phyloP scores from a whole-genome alignment of 805 yeast species.

The Candida xiaguanensis region DNA sequence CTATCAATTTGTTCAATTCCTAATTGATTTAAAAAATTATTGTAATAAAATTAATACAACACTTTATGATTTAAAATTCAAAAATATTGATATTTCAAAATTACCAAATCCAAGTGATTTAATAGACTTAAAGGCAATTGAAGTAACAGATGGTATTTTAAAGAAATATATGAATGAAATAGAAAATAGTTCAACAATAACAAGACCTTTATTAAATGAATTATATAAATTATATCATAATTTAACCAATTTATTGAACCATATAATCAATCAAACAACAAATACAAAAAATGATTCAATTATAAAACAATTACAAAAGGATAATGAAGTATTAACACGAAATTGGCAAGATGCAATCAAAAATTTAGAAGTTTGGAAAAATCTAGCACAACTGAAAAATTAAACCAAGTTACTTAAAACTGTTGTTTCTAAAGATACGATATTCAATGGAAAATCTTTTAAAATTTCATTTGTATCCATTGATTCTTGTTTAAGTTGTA shows the following conservation, averaged over 20 bases:
- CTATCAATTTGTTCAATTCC: slow-evolving; percentile 29
- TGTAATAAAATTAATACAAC: slow-evolving; percentile 17
- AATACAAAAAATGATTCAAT: slow-evolving; percentile 6
- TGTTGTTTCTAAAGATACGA: slow-evolving; percentile 31
- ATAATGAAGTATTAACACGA: slow-evolving; percentile 26
- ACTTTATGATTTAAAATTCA: slow-evolving; percentile 1
- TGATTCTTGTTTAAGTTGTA: slow-evolving; percentile 16
- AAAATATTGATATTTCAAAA: not conserved
- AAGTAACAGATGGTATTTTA: slow-evolving; percentile 12
- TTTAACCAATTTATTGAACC: slow-evolving; percentile 14
- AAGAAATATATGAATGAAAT: slow-evolving; percentile 25
- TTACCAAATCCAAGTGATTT: slow-evolving; percentile 30
- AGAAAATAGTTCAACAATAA: slow-evolving; percentile 31
- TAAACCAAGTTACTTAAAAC: slow-evolving; percentile 16
- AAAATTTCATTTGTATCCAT: slow-evolving; percentile 14
- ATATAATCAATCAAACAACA: slow-evolving; percentile 9
- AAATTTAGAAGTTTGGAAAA: slow-evolving; percentile 39
- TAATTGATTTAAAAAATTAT: slow-evolving; percentile 26
- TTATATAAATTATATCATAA: slow-evolving; percentile 34
- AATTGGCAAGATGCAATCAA: slow-evolving; percentile 40
- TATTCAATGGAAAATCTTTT: slow-evolving; percentile 26
- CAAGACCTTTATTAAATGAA: slow-evolving; percentile 33
- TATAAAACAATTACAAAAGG: slow-evolving; percentile 24
- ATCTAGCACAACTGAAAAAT: slow-evolving; percentile 5
- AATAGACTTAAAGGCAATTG: slow-evolving; percentile 22